phyloP scores from a whole-genome alignment of 73 alveolate genomes.

The Symbiodinium natans region DNA sequence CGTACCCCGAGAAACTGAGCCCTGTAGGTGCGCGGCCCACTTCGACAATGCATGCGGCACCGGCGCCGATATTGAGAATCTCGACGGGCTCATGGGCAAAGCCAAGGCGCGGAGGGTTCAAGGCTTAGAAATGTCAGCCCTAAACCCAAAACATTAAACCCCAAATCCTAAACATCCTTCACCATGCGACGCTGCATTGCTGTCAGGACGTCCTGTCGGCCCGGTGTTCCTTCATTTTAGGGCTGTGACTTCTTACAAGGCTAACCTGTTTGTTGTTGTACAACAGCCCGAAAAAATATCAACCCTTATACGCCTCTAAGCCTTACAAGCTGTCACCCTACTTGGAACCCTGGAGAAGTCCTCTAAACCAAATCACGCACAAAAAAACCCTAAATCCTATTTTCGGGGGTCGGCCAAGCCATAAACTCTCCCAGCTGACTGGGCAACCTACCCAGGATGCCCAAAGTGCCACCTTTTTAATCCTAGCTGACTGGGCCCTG shows the following conservation, averaged over 20 bases:
- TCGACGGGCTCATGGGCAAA: conserved; percentile 89
- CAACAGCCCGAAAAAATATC: no score
- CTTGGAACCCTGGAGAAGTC: neutral
- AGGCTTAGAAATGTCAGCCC: neutral
- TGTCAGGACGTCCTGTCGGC: no score
- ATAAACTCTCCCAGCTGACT: neutral
- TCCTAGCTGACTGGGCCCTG: neutral
- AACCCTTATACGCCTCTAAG: no score
- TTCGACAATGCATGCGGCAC: conserved; percentile 64
- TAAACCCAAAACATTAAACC: neutral
- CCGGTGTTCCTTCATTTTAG: no score
- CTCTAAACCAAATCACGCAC: neutral
- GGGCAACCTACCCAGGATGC: conserved; percentile 93
- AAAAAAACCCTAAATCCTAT: neutral
- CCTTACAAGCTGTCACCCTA: no score
- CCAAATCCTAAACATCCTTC: neutral
- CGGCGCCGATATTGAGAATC: conserved; percentile 62
- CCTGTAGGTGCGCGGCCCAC: conserved; percentile 37
- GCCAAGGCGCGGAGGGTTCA: conserved; percentile 23
- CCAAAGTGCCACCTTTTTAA: no score
- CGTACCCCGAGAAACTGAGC: neutral
- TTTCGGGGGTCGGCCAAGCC: neutral
- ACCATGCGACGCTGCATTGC: neutral
- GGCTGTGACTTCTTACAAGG: no score
- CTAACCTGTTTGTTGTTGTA: no score